A percentile compares a stretch with the other conserved stretches of the same genome.
phyloP scores from a whole-genome alignment of 129 eudicot genomes.

The Kitagawia praeruptora region DNA sequence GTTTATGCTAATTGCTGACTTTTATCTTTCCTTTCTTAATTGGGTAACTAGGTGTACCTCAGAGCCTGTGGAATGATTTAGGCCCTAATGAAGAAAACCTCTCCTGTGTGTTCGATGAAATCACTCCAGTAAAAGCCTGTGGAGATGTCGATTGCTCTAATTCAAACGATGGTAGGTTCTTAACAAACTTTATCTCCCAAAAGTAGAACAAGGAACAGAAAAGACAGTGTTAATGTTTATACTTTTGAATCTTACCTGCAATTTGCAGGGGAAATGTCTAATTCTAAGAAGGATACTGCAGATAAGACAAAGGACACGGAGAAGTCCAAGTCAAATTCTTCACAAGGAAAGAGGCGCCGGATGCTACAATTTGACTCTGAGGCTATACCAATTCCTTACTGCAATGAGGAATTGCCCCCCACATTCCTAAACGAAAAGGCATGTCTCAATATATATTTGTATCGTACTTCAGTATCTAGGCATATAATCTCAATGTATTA shows the following conservation, averaged over 20 bases:
- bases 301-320: conserved; percentile 37
- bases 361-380: conserved; percentile 68
- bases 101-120: conserved; percentile 54
- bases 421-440: conserved; percentile 63
- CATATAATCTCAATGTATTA: not conserved
- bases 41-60: conserved; percentile 36
- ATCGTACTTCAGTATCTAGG: not conserved
- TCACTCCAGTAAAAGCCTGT: conserved; percentile 77
- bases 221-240: not conserved
- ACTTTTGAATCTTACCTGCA: not conserved
- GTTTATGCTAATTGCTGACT: not conserved
- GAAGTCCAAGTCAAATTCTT: conserved; percentile 28
- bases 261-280: conserved; percentile 8
- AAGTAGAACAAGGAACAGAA: not conserved
- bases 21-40: not conserved
- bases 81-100: conserved; percentile 36
- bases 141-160: conserved; percentile 53
- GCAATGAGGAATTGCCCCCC: conserved; percentile 43
- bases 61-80: conserved; percentile 41
- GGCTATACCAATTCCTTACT: conserved; percentile 30
- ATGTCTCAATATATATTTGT: not conserved
- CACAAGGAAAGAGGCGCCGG: conserved; percentile 80
- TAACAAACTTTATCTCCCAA: not conserved
- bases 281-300: conserved; percentile 26
- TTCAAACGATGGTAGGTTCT: conserved; percentile 28